Evolutionary conservation across 1,139 yeast species (phyloP), one percentile per base, ranked within the genome.

Genomic region (Barnettozyma hawaiiensis): DNA sequence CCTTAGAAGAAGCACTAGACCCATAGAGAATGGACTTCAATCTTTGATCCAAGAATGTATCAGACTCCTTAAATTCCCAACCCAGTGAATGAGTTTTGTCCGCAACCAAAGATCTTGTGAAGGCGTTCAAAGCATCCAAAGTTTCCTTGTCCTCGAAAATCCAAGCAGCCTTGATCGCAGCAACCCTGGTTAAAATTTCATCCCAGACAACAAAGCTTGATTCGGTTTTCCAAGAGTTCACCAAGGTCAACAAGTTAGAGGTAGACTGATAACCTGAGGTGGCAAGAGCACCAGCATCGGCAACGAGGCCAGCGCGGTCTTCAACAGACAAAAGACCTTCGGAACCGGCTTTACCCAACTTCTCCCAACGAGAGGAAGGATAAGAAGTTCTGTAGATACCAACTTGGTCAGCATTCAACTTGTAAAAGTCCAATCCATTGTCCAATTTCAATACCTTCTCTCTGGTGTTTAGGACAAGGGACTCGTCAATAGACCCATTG

Each of bases 321-420:
- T 84, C 90, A 40, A 82, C 86, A 7, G 90, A 73, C 52, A 86
- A 72, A 52, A 76, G 68, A 24, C 86, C 85, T 16, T 70, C 70
- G 31, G 68, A 69, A 46, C 87, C 89, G 41, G 86, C 87, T 52
- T 73, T 63, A 45, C 92, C 87, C 53, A 87, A 75, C 64, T 80
- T 81, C 41, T 70, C 63, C 79, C 94, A 78, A 62, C 95, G 83
- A 44, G 76, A 80, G 31, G 82, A 72, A 11, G 85, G 70, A 64
- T 89, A 87, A 26, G 84, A 75, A 39, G 94, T 84, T 60, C 95
- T 78, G 69, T 80, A 87, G 46, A 87, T 75, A 60, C 96, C 95
- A 39, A 85, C 74, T 63, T 83, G 94, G 55, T 85, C 84, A 43
- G 85, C 86, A 58, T 87, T 87, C 52, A 86, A 67, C 69, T 87